phyloP scores from a whole-genome alignment of 2,329 filamentous ascomycete genomes.

The Colletotrichum aenigma region DNA sequence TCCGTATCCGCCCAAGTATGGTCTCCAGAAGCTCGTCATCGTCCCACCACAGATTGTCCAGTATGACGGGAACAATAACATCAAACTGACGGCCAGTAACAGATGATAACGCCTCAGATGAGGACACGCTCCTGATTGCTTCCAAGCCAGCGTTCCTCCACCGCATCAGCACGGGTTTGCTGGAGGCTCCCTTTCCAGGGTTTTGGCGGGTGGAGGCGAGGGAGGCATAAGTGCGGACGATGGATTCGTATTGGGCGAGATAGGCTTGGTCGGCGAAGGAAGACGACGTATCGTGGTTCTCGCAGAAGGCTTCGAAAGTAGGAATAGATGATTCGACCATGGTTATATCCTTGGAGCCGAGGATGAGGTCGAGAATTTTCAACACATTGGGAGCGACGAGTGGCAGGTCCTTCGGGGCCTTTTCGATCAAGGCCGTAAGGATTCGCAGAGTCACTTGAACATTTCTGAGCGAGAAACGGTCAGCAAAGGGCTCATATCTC shows the following conservation, averaged over 20 bases:
- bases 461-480: slow-evolving; percentile 60
- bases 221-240: slow-evolving; percentile 79
- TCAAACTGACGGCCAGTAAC: slow-evolving; percentile 78
- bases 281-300: slow-evolving; percentile 83
- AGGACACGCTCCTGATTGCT: slow-evolving; percentile 81
- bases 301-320: slow-evolving; percentile 88
- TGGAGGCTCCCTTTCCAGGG: slow-evolving; percentile 59
- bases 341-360: slow-evolving; percentile 85
- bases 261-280: slow-evolving; percentile 87
- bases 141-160: slow-evolving; percentile 77
- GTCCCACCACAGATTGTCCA: slow-evolving; percentile 84
- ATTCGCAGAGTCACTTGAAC: slow-evolving; percentile 96
- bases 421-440: slow-evolving; percentile 88
- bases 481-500: not conserved
- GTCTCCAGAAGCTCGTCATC: slow-evolving; percentile 71
- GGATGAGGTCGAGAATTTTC: slow-evolving; percentile 80
- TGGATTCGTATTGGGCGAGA: slow-evolving; percentile 79
- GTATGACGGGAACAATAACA: slow-evolving; percentile 80
- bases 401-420: slow-evolving; percentile 86
- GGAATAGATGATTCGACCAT: slow-evolving; percentile 90
- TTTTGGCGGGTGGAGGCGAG: slow-evolving; percentile 72
- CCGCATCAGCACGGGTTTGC: slow-evolving; percentile 76
- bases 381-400: slow-evolving; percentile 87
- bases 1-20: slow-evolving; percentile 69
- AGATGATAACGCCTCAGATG: slow-evolving; percentile 78